Evolutionary conservation across 2,329 filamentous ascomycete species (phyloP), one percentile per base, ranked within the genome.

Genomic region (Zymoseptoria tritici): DNA sequence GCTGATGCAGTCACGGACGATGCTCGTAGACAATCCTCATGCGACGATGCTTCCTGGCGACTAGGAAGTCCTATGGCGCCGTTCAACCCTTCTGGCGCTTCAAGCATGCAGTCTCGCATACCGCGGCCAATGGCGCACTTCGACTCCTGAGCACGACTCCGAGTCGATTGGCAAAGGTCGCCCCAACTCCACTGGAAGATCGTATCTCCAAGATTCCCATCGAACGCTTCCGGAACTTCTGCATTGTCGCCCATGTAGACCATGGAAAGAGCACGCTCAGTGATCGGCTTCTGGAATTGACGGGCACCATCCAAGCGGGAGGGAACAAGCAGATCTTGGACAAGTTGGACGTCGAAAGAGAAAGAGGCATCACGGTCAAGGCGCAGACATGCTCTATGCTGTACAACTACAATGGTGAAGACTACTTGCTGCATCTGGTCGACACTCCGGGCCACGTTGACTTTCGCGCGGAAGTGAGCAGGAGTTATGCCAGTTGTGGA

Each of bases 321-420:
- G 82, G 83, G 55, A 96, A 97, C 74, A 96, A 96, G 77, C 94
- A 99, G 80, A 90, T 97, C 63, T 80, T 99, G 64, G 94, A 99
- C 77, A 97, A 96, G 74, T 84, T 99, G 42, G 94, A 99, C 73
- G 94, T 99, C 58, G 94, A 99, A 78, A 83, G 94, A 56, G 91
- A 97, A 76, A 85, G 94, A 49, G 94, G 94, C 62, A 99, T 99
- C 73, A 99, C 94, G 0, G 94, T 99, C 74, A 99, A 99, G 79
- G 94, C 94, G 58, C 94, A 99, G 79, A 97, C 94, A 59, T 97
- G 94, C 76, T 94, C 88, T 58, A 99, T 99, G 94, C 83, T 99
- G 56, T 96, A 97, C 79, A 91, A 88, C 26, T 81, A 96, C 77
- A 79, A 88, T 19, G 92, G 89, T 16, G 79, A 88, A 31, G 94